Evolutionary conservation across 2,329 filamentous ascomycete species (phyloP).

Genomic region (Emericellopsis atlantica): DNA sequence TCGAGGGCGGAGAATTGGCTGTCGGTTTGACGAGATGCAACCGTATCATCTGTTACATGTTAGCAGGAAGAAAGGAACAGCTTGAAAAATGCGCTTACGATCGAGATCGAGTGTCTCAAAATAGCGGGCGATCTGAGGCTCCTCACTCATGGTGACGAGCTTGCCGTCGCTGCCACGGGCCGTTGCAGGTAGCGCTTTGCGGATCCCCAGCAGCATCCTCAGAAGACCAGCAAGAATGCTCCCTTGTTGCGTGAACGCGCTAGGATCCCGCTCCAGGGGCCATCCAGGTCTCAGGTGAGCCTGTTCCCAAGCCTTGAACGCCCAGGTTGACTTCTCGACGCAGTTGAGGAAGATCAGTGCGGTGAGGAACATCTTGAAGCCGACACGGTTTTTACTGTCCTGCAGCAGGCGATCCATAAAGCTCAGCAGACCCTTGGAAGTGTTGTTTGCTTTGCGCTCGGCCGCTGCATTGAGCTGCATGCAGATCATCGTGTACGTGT

Average conservation of each 20-base stretch:
- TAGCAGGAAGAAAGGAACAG: neutral
- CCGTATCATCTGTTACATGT: constrained; percentile 12
- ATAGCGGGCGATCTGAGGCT: constrained; percentile 32
- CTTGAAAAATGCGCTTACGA: constrained; percentile 28
- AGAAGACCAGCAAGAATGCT: constrained; percentile 44
- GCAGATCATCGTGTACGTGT: constrained; percentile 48
- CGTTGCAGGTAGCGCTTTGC: constrained; percentile 44
- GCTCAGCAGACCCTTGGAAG: constrained; percentile 44
- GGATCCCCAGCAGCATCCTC: constrained; percentile 48
- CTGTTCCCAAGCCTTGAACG: constrained; percentile 56
- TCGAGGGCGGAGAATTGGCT: constrained; percentile 36
- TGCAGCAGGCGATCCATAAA: constrained; percentile 49
- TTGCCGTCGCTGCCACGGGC: constrained; percentile 30
- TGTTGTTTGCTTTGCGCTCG: constrained; percentile 48
- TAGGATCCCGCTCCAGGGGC: constrained; percentile 46
- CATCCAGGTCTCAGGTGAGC: constrained; percentile 44
- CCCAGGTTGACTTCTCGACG: constrained; percentile 56
- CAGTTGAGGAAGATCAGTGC: constrained; percentile 52
- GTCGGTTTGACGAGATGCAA: constrained; percentile 32
- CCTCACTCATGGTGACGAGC: constrained; percentile 31
- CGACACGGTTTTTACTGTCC: constrained; percentile 46
- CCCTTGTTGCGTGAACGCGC: constrained; percentile 45
- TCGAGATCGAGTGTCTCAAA: constrained; percentile 44
- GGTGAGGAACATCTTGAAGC: constrained; percentile 49
- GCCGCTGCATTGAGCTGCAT: constrained; percentile 53